Base-by-base conservation (phyloP, 495 filamentous ascomycete genomes). In the Penicillium pulvis region DNA sequence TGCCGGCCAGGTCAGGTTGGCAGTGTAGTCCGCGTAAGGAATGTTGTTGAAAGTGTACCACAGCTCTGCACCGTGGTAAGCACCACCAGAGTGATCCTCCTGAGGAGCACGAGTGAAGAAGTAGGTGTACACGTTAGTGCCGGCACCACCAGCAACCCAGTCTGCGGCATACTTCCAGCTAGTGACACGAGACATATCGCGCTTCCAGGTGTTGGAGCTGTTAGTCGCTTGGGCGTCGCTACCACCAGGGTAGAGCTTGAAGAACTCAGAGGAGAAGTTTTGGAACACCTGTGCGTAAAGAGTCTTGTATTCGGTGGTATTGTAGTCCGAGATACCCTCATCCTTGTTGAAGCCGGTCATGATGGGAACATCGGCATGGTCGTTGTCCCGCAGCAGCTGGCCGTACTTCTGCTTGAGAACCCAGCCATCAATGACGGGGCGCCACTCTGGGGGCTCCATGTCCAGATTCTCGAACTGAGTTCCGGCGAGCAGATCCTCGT, bases 21-120 rank as follows among this genome's bases (percentile, higher is more conserved):
- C 33, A 9, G 61, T 60, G 57, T 64, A 64, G 20, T 56, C 53
- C 19, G 53, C 43, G 55, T 64, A 64, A 1, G 61, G 61, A 16
- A 64, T 54, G 50, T 60, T 64, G 54, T 64, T 64, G 45, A 64
- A 64, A 30, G 54, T 54, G 20, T 60, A 64, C 61, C 61, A 64
- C 10, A 64, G 48, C 50, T 64, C 61, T 17, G 53, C 43, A 16
- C 61, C 61, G 36, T 64, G 61, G 50, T 64, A 64, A 24, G 61
- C 61, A 14, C 59, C 59, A 16, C 14, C 28, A 2, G 9, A 23
- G 2, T 28, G 17, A 42, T 62, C 43, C 35, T 64, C 58, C 3
- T 49, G 20, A 7, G 62, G 58, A 10, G 39, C 16, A 17, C 31
- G 53, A n/a, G 39, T 58, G 39, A 64, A 64, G 45, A 58, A 64